Evolutionary conservation across 1,284 basidiomycete species (phyloP), one percentile per base, ranked within the genome.

Genomic region (Apiotrichum mycotoxinovorans): DNA sequence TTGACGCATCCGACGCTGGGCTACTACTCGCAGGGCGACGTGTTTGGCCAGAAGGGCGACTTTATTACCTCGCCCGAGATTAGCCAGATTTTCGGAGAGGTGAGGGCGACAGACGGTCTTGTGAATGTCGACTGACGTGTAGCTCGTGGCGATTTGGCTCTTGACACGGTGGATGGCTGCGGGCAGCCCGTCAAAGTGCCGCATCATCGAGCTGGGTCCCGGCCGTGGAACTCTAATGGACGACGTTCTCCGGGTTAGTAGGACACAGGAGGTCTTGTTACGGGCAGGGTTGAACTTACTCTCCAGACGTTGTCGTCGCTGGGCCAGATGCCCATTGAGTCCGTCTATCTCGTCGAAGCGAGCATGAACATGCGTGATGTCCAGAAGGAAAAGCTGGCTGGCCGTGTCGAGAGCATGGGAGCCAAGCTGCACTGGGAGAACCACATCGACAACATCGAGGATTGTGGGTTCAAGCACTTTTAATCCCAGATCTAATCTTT

Each of bases 11-110:
- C 92, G 1, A 86, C 83, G 0, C 80, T 89, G 57, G 93, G 93
- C 0, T 97, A 97, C 77, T 96, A 97, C 78, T 88, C 87, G 2
- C 73, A 87, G 54, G 79, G 84, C 58, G 81, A 85, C 40, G 87
- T 98, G 3, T 90, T 98, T 68, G 96, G 96, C 12, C 68, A 84
- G 0, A 80, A 82, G 35, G 96, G 96, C 3, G 96, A 99, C 78
- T 99, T 98, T 69, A 88, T 91, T 40, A 99, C 96, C 1, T 92
- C 88, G 62, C 96, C 96, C 2, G 96, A 99, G 73, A 97, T 99
- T 54, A 90, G 86, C 66, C 94, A 98, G 74, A 85, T 92, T 0
- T 98, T 98, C 74, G 96, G 96, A 61, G 95, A 99, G 85, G 92
- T 93, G 70, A 26, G 5, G 0, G 11, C 17, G 4, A 15, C 4